These are phyloP conservation scores for Rhizopogon roseolus DNA, from an alignment of 768 basidiomycete genomes.

Conservation along the genomic window DNA sequence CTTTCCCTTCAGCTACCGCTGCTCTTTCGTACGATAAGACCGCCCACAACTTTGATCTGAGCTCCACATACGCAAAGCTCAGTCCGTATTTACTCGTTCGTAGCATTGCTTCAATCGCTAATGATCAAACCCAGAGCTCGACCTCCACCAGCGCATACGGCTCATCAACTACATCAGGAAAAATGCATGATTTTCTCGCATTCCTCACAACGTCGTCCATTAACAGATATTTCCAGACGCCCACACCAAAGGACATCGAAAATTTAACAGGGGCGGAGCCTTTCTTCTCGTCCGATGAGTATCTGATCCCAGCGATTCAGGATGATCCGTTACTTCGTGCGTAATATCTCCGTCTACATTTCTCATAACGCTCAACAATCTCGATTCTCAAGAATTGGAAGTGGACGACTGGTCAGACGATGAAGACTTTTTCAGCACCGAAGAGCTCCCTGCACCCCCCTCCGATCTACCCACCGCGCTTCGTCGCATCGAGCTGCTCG, in stretches of 20 bases:
- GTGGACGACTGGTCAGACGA: slow-evolving; percentile 75
- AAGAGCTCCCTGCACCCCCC: slow-evolving; percentile 10
- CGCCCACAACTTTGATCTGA: slow-evolving; percentile 60
- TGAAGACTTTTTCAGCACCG: slow-evolving; percentile 28
- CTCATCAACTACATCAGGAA: slow-evolving; percentile 86
- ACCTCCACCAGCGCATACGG: slow-evolving; percentile 74
- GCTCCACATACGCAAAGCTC: slow-evolving; percentile 42
- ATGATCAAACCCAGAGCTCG: slow-evolving; percentile 46
- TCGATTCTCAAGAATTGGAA: slow-evolving; percentile 46
- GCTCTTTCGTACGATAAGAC: slow-evolving; percentile 57
- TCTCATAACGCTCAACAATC: neutral
- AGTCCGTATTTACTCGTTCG: slow-evolving; percentile 36
- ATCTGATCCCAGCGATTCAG: slow-evolving; percentile 76
- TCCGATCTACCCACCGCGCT: slow-evolving; percentile 28
- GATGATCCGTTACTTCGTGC: slow-evolving; percentile 89
- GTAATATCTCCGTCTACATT: slow-evolving; percentile 21
- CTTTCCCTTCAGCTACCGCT: slow-evolving; percentile 54
- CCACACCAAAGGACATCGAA: slow-evolving; percentile 38
- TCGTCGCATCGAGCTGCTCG: slow-evolving; percentile 51
- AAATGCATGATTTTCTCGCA: slow-evolving; percentile 38
- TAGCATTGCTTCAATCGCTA: neutral
- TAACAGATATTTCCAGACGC: slow-evolving; percentile 39
- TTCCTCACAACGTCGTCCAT: neutral
- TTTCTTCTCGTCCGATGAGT: slow-evolving; percentile 71
- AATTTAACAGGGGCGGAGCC: slow-evolving; percentile 51